A percentile compares a stretch with the other conserved stretches of the same genome.
phyloP scores from a whole-genome alignment of 257 asterid genomes.

The Gentiana dahurica region DNA sequence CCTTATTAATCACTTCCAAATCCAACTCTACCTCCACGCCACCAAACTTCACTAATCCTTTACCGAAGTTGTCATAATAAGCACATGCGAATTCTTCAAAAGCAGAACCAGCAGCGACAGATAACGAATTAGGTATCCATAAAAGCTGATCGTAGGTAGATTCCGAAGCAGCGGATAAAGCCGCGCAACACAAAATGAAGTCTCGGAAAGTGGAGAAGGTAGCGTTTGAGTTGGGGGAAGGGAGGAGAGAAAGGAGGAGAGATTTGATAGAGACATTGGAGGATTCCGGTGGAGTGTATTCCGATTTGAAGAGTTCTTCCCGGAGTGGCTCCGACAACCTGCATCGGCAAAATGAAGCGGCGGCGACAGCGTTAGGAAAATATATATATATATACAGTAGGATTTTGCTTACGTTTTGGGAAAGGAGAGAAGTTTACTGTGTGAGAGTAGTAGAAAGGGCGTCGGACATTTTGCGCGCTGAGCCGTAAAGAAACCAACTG shows the following conservation, averaged over 20 bases:
- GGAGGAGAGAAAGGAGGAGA: constrained; percentile 43
- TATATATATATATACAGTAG: too few relatives aligned
- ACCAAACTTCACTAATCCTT: constrained; percentile 33
- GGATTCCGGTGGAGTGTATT: constrained; percentile 54
- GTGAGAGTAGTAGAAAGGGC: too few relatives aligned
- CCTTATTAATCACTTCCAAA: constrained; percentile 32
- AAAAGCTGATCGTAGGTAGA: constrained; percentile 49
- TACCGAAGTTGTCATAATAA: constrained; percentile 21
- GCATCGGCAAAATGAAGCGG: constrained; percentile 10
- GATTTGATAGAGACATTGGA: constrained; percentile 53
- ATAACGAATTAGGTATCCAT: constrained; percentile 58
- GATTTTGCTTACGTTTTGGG: neutral
- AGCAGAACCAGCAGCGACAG: constrained; percentile 37
- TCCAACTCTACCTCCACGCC: constrained; percentile 37
- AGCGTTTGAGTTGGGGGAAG: constrained; percentile 1
- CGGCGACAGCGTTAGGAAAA: neutral
- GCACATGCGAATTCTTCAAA: constrained; percentile 32
- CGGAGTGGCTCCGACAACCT: constrained; percentile 46
- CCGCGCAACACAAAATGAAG: constrained; percentile 62
- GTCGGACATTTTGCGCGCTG: too few relatives aligned
- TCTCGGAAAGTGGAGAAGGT: constrained; percentile 25
- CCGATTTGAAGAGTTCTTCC: constrained; percentile 29
- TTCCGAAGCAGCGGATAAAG: constrained; percentile 51
- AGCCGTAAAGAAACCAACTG: too few relatives aligned
- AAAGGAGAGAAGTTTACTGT: neutral